Evolutionary conservation across 768 basidiomycete genomes (phyloP).

Genomic region (Auricularia auricula-judae): DNA sequence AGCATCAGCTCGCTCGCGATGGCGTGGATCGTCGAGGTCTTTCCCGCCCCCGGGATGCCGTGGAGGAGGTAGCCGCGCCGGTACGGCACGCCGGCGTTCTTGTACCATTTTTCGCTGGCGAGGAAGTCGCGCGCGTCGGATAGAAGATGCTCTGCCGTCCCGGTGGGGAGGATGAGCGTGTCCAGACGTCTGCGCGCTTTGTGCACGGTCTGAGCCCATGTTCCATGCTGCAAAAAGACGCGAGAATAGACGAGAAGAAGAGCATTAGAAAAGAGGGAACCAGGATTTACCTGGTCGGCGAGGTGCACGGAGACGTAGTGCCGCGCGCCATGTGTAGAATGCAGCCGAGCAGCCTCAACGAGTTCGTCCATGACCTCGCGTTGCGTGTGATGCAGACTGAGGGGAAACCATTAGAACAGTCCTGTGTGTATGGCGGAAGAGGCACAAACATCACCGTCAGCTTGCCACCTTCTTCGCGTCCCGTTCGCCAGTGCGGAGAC

Average conservation of each 20-base stretch:
- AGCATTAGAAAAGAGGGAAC: slow-evolving; percentile 16
- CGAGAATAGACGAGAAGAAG: slow-evolving; percentile 19
- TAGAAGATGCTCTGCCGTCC: slow-evolving; percentile 35
- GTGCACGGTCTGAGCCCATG: slow-evolving; percentile 27
- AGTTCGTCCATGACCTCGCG: not conserved
- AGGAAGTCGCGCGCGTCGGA: slow-evolving; percentile 44
- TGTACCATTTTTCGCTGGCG: slow-evolving; percentile 47
- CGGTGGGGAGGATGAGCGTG: slow-evolving; percentile 41
- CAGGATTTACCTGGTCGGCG: slow-evolving; percentile 19
- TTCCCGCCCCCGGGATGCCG: slow-evolving; percentile 52
- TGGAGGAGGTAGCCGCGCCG: slow-evolving; percentile 45
- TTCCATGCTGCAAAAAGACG: not conserved
- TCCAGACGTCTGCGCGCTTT: slow-evolving; percentile 39
- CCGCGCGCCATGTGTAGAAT: not conserved
- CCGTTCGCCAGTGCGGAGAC: not conserved
- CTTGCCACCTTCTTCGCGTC: not conserved
- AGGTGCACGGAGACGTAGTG: slow-evolving; percentile 19
- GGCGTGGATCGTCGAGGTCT: slow-evolving; percentile 46
- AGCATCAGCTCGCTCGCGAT: slow-evolving; percentile 19
- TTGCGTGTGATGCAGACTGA: not conserved
- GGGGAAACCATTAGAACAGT: no score
- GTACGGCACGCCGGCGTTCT: slow-evolving; percentile 45
- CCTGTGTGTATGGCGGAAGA: not conserved
- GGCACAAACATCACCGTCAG: not conserved
- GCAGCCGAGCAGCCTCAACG: not conserved